Evolutionary conservation across 345 rosid species (phyloP).

Genomic region (Xanthoceras sorbifolium): DNA sequence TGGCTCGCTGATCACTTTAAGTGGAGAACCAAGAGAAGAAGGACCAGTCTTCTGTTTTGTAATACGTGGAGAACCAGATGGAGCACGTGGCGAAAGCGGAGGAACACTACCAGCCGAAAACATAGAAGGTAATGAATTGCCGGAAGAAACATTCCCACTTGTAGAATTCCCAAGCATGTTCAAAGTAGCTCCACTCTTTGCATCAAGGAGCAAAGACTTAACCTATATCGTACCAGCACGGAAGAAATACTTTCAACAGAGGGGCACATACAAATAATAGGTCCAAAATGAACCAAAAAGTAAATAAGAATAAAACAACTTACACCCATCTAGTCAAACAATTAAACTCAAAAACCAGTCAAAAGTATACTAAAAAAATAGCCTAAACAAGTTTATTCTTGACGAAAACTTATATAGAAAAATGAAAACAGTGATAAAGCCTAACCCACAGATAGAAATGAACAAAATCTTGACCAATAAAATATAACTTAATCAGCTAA

Average conservation of each 20-base stretch:
- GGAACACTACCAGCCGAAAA: constrained; percentile 95
- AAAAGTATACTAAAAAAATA: background rate
- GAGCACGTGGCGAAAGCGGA: constrained; percentile 92
- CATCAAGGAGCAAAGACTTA: constrained; percentile 73
- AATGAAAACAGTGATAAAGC: background rate
- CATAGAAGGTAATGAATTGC: constrained; percentile 85
- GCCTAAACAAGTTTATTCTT: background rate
- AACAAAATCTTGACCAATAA: no score
- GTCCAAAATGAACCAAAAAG: constrained; percentile 6
- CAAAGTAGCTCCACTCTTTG: constrained; percentile 69
- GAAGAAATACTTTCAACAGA: constrained; percentile 4
- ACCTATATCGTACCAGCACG: constrained; percentile 44
- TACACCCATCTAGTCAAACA: background rate
- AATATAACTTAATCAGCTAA: no score
- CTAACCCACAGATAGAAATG: background rate
- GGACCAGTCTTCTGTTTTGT: constrained; percentile 73
- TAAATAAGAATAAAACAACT: background rate
- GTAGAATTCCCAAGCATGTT: constrained; percentile 66
- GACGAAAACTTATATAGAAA: background rate
- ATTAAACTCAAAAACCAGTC: background rate
- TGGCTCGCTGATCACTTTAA: constrained; percentile 79
- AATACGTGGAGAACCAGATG: constrained; percentile 88
- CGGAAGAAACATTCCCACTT: constrained; percentile 51
- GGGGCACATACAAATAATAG: background rate
- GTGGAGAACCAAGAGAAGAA: constrained; percentile 80